Evolutionary conservation across 768 basidiomycete species (phyloP).

Genomic region (Podaxis sp.): DNA sequence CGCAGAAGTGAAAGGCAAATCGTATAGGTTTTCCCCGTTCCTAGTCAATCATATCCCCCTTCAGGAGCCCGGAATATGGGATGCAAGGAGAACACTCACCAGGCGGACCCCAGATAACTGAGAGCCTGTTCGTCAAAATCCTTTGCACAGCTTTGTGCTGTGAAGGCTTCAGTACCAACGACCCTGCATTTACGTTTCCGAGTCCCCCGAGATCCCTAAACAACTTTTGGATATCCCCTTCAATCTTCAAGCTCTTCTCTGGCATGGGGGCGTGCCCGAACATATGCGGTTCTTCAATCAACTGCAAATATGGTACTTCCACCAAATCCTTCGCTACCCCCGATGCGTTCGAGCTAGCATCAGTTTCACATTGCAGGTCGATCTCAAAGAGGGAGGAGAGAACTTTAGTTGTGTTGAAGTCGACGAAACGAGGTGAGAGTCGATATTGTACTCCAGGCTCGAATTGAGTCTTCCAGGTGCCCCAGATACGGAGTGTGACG

Average conservation of each 20-base stretch:
- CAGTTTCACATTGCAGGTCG: slow-evolving; percentile 36
- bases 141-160: slow-evolving; percentile 44
- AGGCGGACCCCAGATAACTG: slow-evolving; percentile 53
- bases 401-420: slow-evolving; percentile 50
- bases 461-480: slow-evolving; percentile 26
- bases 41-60: slow-evolving; percentile 21
- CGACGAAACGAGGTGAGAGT: slow-evolving; percentile 48
- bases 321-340: slow-evolving; percentile 15
- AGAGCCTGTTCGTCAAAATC: slow-evolving; percentile 41
- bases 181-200: slow-evolving; percentile 31
- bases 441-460: slow-evolving; percentile 37
- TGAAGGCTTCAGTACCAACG: slow-evolving; percentile 43
- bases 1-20: slow-evolving; percentile 45
- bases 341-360: slow-evolving; percentile 14
- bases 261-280: slow-evolving; percentile 30
- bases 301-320: slow-evolving; percentile 39
- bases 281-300: slow-evolving; percentile 40
- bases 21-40: slow-evolving; percentile 54
- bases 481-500: slow-evolving; percentile 40
- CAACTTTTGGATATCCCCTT: slow-evolving; percentile 35
- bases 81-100: slow-evolving; percentile 24
- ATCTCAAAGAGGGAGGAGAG: slow-evolving; percentile 44
- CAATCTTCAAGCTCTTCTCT: slow-evolving; percentile 31
- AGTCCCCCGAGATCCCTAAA: slow-evolving; percentile 38
- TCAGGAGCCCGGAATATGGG: neutral